Evolutionary conservation across 1,284 basidiomycete species (phyloP).

Genomic region (Rugiboletus extremiorientalis): DNA sequence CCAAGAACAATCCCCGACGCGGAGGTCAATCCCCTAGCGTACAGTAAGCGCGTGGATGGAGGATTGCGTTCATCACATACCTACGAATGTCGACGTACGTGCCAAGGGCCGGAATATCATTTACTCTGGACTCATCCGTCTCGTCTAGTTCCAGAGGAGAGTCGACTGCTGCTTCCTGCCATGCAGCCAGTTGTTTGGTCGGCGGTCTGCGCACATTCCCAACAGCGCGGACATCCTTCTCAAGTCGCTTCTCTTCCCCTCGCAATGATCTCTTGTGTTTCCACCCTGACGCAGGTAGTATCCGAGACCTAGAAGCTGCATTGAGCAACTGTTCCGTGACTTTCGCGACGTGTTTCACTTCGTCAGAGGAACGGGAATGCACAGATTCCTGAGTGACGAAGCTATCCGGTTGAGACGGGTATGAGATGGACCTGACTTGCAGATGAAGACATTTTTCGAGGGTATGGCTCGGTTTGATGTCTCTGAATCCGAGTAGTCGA

Average conservation of each 20-base stretch:
- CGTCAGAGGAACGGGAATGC: background rate
- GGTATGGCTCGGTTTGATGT: constrained; percentile 15
- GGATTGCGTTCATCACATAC: constrained; percentile 36
- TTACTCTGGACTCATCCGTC: constrained; percentile 12
- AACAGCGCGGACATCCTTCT: constrained; percentile 17
- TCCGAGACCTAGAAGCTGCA: constrained; percentile 24
- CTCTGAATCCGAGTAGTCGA: constrained; percentile 17
- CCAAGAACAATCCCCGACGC: constrained; percentile 52
- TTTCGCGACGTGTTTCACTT: constrained; percentile 18
- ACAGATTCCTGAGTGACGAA: background rate
- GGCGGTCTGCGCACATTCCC: constrained; percentile 5
- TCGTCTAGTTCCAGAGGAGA: constrained; percentile 12
- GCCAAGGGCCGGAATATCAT: constrained; percentile 38
- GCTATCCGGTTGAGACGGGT: background rate
- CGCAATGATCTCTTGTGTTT: constrained; percentile 30
- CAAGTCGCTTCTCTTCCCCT: constrained; percentile 34
- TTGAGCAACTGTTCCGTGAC: constrained; percentile 32
- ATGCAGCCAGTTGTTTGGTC: constrained; percentile 23
- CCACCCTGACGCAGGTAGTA: constrained; percentile 29
- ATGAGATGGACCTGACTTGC: constrained; percentile 1
- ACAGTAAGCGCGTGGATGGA: constrained; percentile 11
- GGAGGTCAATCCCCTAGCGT: constrained; percentile 42
- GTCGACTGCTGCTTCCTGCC: constrained; percentile 18
- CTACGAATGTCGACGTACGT: constrained; percentile 62
- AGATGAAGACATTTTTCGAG: constrained; percentile 12